Base-by-base conservation (phyloP, 768 basidiomycete genomes). In the Pleurotus sapidus region DNA sequence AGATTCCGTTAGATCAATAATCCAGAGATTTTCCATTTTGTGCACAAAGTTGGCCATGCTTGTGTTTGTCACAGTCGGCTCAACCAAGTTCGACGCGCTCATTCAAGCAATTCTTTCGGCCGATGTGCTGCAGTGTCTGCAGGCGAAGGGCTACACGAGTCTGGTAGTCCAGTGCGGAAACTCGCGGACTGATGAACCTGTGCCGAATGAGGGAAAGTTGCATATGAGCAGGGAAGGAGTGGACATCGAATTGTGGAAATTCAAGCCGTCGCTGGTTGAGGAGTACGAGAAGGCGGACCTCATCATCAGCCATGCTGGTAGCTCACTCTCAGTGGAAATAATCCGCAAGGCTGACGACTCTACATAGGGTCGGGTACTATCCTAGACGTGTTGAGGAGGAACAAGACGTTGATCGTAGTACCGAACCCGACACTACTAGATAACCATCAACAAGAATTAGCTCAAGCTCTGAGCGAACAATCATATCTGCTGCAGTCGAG, bases 281-380 rank as follows among this genome's bases (percentile, higher is more conserved):
- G 83, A 88, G 42, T 88, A 88, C 58, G 74, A 76, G 34, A 74
- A 68, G 17, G 87, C 90, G 47, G 88, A 93, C 67, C 72, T 95
- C 49, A 81, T 99, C 51, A 89, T 99, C 39, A 91, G 93, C 63
- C 96, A 98, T 78, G 96, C 94, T 67, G 96, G 96, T 94, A 67
- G 62, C 11, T 8, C 9, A 34, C 30, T 34, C 11, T 34, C 30
- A 34, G 4, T 4, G 9, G 9, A 34, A 11, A 34, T 9, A 34
- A 34, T 11, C 9, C 30, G 11, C 30, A 34, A 34, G 30, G 30
- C 30, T 34, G 30, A 34, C 8, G 11, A 34, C 49, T 45, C 42
- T 20, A 20, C 58, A 20, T 58, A 98, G 96, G 96, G 53, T 89
- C 96, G 18, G 96, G 96, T 9, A 97, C 96, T 3, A 95, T 98